Evolutionary conservation across 2,329 filamentous ascomycete species (phyloP).

Genomic region (Penicillium sp.): DNA sequence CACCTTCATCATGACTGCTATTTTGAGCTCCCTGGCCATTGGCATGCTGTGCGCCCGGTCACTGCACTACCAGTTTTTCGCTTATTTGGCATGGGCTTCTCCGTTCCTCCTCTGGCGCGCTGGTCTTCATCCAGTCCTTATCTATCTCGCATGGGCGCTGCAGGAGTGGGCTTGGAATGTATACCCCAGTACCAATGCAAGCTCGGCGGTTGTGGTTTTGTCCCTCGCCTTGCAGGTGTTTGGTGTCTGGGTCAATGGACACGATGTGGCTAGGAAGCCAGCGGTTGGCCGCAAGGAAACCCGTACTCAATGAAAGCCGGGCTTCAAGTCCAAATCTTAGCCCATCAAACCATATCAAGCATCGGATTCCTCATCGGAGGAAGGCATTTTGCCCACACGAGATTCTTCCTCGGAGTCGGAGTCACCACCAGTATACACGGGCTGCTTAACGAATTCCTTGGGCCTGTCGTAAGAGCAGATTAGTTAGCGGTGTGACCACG

Average conservation of each 20-base stretch:
- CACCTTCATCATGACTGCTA: conserved; percentile 71
- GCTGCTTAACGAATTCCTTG: conserved; percentile 70
- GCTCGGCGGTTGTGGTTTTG: conserved; percentile 68
- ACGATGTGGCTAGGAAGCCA: conserved; percentile 23
- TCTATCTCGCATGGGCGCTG: conserved; percentile 69
- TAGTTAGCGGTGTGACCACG: conserved; percentile 9
- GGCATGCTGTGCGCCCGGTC: conserved; percentile 84
- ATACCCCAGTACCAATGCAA: conserved; percentile 73
- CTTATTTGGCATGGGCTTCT: conserved; percentile 85
- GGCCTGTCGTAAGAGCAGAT: conserved; percentile 57
- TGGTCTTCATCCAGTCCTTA: conserved; percentile 65
- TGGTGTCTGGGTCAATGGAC: conserved; percentile 55
- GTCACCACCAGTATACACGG: conserved; percentile 64
- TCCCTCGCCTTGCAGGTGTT: conserved; percentile 67
- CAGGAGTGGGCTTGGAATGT: conserved; percentile 96
- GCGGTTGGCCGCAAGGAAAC: conserved; percentile 17
- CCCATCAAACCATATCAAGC: conserved; percentile 46
- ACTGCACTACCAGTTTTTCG: conserved; percentile 94
- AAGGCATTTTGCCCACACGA: conserved; percentile 80
- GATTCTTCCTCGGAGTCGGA: conserved; percentile 78
- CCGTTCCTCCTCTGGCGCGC: conserved; percentile 84
- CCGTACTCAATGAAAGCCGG: conserved; percentile 21
- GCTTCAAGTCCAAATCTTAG: background rate
- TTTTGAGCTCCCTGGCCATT: conserved; percentile 74
- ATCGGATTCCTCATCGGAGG: conserved; percentile 75